These are phyloP conservation scores for Orbilia oligospora DNA, from an alignment of 2,329 filamentous ascomycete species.

Conservation along the genomic window DNA sequence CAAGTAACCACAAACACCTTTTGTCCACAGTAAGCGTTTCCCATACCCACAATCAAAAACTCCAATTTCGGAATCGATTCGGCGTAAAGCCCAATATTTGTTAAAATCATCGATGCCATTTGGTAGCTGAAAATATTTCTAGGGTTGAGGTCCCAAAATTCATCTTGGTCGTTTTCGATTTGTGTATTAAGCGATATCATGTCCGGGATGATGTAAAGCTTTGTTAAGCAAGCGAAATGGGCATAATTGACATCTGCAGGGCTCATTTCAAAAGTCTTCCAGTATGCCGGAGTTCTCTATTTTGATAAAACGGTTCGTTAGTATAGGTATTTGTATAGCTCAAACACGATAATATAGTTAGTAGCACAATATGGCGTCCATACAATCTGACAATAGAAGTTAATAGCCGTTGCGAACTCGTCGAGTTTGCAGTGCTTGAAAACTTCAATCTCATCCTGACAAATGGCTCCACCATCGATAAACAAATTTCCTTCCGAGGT, in stretches of 20 bases:
- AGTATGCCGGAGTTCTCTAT: slow-evolving; percentile 21
- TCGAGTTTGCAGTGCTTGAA: slow-evolving; percentile 21
- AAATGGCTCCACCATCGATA: slow-evolving; percentile 19
- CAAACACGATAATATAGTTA: no score
- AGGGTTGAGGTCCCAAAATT: slow-evolving; percentile 30
- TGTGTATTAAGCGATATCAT: slow-evolving; percentile 20
- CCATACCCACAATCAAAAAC: slow-evolving; percentile 36
- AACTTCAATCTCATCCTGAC: slow-evolving; percentile 24
- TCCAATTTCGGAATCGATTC: slow-evolving; percentile 16
- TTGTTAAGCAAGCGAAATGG: slow-evolving; percentile 26
- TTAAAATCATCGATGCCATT: slow-evolving; percentile 32
- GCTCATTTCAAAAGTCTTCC: slow-evolving; percentile 41
- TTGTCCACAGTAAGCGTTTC: slow-evolving; percentile 29
- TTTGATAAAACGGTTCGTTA: not conserved
- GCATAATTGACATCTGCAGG: slow-evolving; percentile 24
- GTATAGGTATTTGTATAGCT: not conserved
- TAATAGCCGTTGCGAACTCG: slow-evolving; percentile 37
- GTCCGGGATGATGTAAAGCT: slow-evolving; percentile 43
- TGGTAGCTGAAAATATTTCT: slow-evolving; percentile 19
- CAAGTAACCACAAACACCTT: slow-evolving; percentile 33
- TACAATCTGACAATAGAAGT: slow-evolving; percentile 29
- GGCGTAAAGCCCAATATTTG: slow-evolving; percentile 32
- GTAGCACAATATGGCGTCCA: not conserved
- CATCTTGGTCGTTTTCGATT: slow-evolving; percentile 31
- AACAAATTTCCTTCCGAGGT: slow-evolving; percentile 13